Base-by-base conservation (phyloP, 257 asterid species). In the Solanum sitiens region DNA sequence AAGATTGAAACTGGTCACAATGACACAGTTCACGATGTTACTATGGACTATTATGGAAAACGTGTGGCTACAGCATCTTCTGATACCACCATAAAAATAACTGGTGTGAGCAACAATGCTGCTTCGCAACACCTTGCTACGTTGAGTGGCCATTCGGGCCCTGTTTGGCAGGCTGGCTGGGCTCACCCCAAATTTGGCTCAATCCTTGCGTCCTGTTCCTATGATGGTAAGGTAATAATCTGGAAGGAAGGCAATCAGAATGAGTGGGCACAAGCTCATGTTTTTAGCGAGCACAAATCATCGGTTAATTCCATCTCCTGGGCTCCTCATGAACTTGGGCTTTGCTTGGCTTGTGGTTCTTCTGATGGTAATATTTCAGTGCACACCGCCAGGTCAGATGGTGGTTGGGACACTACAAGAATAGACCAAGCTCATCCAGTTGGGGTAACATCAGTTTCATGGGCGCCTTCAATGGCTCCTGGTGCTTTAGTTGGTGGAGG, bases 151-250 rank as follows among this genome's bases (percentile, higher is more conserved):
- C 99, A 97, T 88, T 95, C 91, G 83, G 98, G 98, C 68, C 98
- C 99, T 21, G 98, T 97, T 65, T 97, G 99, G 99, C 98, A 97
- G 90, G 96, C 95, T 59, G 89, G 93, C 18, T 97, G 98, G 99
- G 98, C 98, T 25, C 98, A 95, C 91, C 99, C 98, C 82, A 97
- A 97, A 88, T 97, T 95, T 39, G 98, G 99, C 61, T 93, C 98
- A 9, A 53, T 90, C 6, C 96, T 95, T 32, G 98, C 98, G 85
- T 97, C 99, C 40, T 94, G 98, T 88, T 96, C 98, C 61, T 95
- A 95, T 47, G 99, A 97, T 73, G 98, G 98, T 42, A 93, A 91
- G 86, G 98, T 97, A 83, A 93, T 95, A 75, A 89, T 97, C 91
- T 97, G 99, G 99, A 95, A 94, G 91, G 98, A 97, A 91, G 97